Base-by-base conservation (phyloP, 257 asterid genomes). In the Leonotis leonurus region DNA sequence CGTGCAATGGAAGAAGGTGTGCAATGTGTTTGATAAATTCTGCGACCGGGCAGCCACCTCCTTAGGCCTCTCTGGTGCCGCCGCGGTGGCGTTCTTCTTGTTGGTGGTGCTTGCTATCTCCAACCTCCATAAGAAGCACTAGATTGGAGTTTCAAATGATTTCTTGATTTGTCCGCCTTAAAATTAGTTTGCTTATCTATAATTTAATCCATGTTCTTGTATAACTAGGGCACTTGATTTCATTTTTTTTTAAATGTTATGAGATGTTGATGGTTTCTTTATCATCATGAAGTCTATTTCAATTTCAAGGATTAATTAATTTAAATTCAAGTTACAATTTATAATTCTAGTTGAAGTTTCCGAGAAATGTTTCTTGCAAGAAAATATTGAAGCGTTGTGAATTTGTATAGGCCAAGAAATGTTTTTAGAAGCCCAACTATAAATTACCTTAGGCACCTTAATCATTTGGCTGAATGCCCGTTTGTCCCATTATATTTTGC, bases 1-100 rank as follows among this genome's bases (percentile, higher is more conserved):
- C 51, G 71, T 81, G 22, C 85, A 53, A 0, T 88, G 96, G 96
- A 70, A 64, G 30, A 76, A 80, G 56, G 89, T 88, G 27, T 85
- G 96, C 44, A 13, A 74, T 0, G 68, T 70, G 26, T 83, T 85
- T 4, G 78, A 40, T 0, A 78, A 44, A 56, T 88, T 81, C 44
- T 88, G 96, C 56, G 1, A 60, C 24, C 87, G 78, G 26, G 81
- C 40, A 1, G 84, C 74, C 0, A 78, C 73, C 0, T 81, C 82
- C 20, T 2, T 88, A 7, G 73, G 36, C 10, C 72, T 85, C 48
- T 85, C 96, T 1, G 59, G 65, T 0, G 66, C 39, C 1, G 91
- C 78, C 21, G 60, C 85, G 0, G 6, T 49, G 14, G 58, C 37
- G 20, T 88, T 85, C 54, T 43, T 85, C 11, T 33, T 83, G 37